Evolutionary conservation across 2,329 filamentous ascomycete genomes (phyloP).

Genomic region (Epichloe sibirici): DNA sequence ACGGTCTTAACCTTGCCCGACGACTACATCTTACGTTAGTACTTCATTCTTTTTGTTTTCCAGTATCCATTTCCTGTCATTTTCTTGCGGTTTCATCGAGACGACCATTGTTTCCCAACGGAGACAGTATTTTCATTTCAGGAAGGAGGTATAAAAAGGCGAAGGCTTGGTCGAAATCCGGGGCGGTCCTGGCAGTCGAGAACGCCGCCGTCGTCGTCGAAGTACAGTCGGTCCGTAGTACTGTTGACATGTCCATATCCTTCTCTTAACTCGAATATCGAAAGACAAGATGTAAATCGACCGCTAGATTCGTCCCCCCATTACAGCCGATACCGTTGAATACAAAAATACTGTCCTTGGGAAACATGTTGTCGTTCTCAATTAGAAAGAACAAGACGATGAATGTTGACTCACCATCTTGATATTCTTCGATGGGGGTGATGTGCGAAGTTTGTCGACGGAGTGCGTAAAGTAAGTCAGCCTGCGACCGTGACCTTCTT

Average conservation of each 20-base stretch:
- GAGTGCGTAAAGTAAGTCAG: constrained; percentile 22
- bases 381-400: constrained; percentile 1
- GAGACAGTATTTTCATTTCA: neutral
- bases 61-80: neutral
- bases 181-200: neutral
- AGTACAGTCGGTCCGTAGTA: neutral
- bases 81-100: no score
- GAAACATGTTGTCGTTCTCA: neutral
- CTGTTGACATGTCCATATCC: neutral
- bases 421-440: constrained; percentile 27
- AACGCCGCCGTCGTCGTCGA: neutral
- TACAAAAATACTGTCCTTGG: neutral
- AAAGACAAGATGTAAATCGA: neutral
- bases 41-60: neutral
- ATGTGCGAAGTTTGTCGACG: constrained; percentile 29
- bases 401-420: constrained; percentile 34
- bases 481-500: constrained; percentile 22
- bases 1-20: constrained; percentile 76
- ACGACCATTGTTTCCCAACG: neutral
- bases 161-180: neutral
- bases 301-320: neutral
- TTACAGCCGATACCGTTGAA: neutral
- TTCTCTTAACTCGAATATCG: neutral
- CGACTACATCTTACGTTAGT: constrained; percentile 21
- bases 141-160: neutral